A percentile compares a stretch with the other conserved stretches of the same genome.
Evolutionary conservation across 2,329 filamentous ascomycete species (phyloP).

Genomic region (Nothophoma quercina): DNA sequence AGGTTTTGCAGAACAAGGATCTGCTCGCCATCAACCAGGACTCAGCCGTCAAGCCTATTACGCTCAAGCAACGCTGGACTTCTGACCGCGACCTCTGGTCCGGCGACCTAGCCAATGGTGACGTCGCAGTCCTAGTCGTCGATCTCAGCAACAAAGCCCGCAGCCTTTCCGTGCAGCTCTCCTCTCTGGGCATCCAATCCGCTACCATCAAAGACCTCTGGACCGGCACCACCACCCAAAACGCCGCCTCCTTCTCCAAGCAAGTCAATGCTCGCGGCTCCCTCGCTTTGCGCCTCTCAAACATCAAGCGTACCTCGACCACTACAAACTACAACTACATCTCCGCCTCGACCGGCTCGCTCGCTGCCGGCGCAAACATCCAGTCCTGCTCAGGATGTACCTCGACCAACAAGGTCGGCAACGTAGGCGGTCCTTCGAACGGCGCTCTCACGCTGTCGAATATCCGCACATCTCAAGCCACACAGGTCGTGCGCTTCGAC

Average conservation of each 20-base stretch:
- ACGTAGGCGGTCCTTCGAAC: conserved; percentile 24
- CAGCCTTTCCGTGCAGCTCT: conserved; percentile 23
- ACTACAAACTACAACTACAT: conserved; percentile 24
- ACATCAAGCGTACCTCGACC: conserved; percentile 20
- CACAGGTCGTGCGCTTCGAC: conserved; percentile 26
- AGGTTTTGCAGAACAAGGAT: conserved; percentile 31
- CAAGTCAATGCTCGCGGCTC: conserved; percentile 29
- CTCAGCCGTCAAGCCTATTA: conserved; percentile 28
- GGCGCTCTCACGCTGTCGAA: conserved; percentile 26
- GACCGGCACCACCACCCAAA: conserved; percentile 19
- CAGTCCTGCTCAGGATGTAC: conserved; percentile 27
- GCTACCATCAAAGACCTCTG: conserved; percentile 31
- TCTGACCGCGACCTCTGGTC: conserved; percentile 27
- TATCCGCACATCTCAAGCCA: conserved; percentile 25
- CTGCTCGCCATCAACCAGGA: conserved; percentile 31
- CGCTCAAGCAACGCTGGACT: conserved; percentile 28
- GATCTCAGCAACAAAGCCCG: conserved; percentile 26
- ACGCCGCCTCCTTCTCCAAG: conserved; percentile 22
- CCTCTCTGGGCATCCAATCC: conserved; percentile 23
- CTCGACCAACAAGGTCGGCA: conserved; percentile 28
- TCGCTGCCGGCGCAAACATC: conserved; percentile 22
- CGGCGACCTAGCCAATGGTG: conserved; percentile 30
- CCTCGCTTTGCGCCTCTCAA: conserved; percentile 25
- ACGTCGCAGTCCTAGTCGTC: conserved; percentile 28
- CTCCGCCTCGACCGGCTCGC: conserved; percentile 25